These are phyloP conservation scores for Colletotrichum higginsianum DNA, from an alignment of 2,329 filamentous ascomycete species.

Conservation along the genomic window DNA sequence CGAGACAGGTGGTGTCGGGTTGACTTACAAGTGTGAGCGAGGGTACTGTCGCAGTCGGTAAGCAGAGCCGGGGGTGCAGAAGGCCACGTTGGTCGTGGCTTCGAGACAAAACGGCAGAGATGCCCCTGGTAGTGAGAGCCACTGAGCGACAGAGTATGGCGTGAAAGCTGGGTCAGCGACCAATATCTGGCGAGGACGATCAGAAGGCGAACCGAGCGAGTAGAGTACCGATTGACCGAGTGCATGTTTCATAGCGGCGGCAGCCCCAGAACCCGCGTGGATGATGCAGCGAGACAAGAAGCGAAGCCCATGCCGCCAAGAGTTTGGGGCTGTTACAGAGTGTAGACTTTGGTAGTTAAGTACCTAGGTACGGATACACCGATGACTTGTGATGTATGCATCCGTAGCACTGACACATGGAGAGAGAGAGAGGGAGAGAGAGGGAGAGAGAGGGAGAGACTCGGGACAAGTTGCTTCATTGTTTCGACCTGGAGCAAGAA, in stretches of 20 bases:
- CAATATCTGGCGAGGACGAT: conserved; percentile 21
- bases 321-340: conserved; percentile 41
- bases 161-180: background rate
- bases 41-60: conserved; percentile 26
- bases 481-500: conserved; percentile 37
- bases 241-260: conserved; percentile 33
- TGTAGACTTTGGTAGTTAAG: background rate
- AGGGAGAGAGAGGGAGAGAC: background rate
- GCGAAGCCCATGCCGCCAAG: conserved; percentile 30
- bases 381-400: no score
- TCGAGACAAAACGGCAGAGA: conserved; percentile 6
- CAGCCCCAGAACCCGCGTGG: conserved; percentile 30
- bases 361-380: no score
- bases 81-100: conserved; percentile 11
- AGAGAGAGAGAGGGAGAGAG: no score
- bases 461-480: conserved; percentile 36
- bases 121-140: conserved; percentile 16
- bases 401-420: no score
- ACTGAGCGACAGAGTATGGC: no score
- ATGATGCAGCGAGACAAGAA: conserved; percentile 23
- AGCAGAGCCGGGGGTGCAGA: conserved; percentile 32
- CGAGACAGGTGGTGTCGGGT: conserved; percentile 28
- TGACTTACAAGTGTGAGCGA: conserved; percentile 36
- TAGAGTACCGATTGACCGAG: conserved; percentile 20
- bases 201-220: conserved; percentile 28